phyloP scores from a whole-genome alignment of 495 filamentous ascomycete species.

The Aspergillus funiculosus region DNA sequence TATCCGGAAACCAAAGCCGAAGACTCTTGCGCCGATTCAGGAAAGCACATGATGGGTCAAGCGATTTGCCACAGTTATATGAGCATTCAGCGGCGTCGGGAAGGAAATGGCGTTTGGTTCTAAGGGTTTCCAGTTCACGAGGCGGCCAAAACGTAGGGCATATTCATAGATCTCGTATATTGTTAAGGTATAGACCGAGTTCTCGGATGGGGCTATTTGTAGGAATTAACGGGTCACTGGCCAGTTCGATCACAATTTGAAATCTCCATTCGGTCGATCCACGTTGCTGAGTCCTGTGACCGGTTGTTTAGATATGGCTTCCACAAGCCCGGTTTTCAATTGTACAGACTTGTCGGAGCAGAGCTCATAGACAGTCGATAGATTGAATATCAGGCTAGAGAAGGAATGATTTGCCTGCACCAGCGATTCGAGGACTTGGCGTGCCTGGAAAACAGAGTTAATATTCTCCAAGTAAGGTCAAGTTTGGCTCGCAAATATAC shows the following conservation, averaged over 20 bases:
- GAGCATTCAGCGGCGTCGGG: constrained; percentile 15
- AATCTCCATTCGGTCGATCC: constrained; percentile 67
- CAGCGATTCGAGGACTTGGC: constrained; percentile 56
- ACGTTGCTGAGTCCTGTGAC: constrained; percentile 46
- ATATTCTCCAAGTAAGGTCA: neutral
- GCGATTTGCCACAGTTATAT: neutral
- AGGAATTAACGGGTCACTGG: no score
- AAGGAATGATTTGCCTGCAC: constrained; percentile 58
- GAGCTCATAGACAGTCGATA: constrained; percentile 87
- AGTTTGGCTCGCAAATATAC: constrained; percentile 36
- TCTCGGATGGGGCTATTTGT: no score
- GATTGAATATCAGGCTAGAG: constrained; percentile 76
- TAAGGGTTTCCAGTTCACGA: neutral
- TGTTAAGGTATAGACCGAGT: no score
- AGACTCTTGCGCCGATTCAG: constrained; percentile 23
- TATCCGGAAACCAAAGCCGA: constrained; percentile 55
- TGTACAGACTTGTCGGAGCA: constrained; percentile 68
- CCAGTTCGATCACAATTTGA: constrained; percentile 72
- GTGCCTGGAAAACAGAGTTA: constrained; percentile 39
- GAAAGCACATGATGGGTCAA: constrained; percentile 12
- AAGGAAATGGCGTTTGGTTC: constrained; percentile 15
- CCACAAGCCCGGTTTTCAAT: constrained; percentile 64
- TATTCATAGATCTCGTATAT: constrained; percentile 23
- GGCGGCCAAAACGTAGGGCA: neutral
- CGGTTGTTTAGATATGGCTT: constrained; percentile 55